Evolutionary conservation across 2,329 filamentous ascomycete species (phyloP).

Genomic region (Aspergillus jensenii): DNA sequence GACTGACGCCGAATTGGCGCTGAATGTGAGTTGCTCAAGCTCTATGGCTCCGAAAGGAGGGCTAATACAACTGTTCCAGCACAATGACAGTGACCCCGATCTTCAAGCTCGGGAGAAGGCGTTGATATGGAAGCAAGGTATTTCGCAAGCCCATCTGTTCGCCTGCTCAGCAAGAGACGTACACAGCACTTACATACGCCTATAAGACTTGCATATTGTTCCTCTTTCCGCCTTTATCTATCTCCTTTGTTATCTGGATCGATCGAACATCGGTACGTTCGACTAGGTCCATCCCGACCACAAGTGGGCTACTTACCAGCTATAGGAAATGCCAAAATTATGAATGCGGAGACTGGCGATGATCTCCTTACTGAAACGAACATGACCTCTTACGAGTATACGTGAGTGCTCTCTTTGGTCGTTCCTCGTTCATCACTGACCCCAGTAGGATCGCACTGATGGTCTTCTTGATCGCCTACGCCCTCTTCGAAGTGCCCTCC

Average conservation of each 20-base stretch:
- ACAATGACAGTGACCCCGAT: slow-evolving; percentile 6
- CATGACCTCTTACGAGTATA: slow-evolving; percentile 64
- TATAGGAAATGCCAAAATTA: slow-evolving; percentile 60
- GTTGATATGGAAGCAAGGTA: slow-evolving; percentile 54
- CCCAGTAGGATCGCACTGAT: slow-evolving; percentile 44
- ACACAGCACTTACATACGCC: not conserved
- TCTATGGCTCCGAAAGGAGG: not conserved
- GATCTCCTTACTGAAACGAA: slow-evolving; percentile 63
- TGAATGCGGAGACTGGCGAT: slow-evolving; percentile 60
- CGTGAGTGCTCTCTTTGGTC: slow-evolving; percentile 31
- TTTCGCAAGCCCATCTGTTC: not conserved
- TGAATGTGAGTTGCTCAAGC: slow-evolving; percentile 4
- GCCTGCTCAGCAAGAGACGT: not conserved
- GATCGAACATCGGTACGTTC: slow-evolving; percentile 62
- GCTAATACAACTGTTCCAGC: slow-evolving; percentile 2
- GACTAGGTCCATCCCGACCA: too few relatives aligned
- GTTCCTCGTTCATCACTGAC: slow-evolving; percentile 1
- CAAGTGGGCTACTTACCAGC: slow-evolving; percentile 7
- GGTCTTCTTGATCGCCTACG: slow-evolving; percentile 51
- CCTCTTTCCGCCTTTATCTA: slow-evolving; percentile 65
- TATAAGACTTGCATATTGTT: slow-evolving; percentile 59
- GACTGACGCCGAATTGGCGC: slow-evolving; percentile 15
- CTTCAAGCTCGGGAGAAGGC: slow-evolving; percentile 26
- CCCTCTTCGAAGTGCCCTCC: slow-evolving; percentile 51
- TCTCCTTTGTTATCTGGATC: slow-evolving; percentile 67